Percentiles rank a stretch among this genome's conserved stretches.
These are phyloP conservation scores for Zychaea mexicana DNA, from an alignment of 371 early-diverging fungal species.

Conservation along the genomic window DNA sequence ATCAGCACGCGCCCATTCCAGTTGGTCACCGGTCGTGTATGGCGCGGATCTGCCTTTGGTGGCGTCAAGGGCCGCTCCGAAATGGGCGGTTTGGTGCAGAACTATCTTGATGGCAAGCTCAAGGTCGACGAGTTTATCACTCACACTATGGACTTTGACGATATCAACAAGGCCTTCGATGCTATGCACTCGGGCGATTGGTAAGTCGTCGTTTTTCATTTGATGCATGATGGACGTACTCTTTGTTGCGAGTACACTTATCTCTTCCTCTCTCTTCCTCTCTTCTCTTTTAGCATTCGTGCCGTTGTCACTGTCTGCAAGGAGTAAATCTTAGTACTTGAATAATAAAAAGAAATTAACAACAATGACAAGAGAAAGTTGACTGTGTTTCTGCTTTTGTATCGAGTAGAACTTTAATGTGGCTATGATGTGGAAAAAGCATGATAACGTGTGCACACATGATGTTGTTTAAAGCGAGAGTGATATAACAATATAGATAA, in stretches of 20 bases:
- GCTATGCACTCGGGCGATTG: slow-evolving; percentile 82
- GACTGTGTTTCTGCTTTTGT: no score
- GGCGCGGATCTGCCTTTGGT: slow-evolving; percentile 97
- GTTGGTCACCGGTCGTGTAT: slow-evolving; percentile 91
- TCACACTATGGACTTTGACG: slow-evolving; percentile 74
- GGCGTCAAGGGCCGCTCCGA: slow-evolving; percentile 95
- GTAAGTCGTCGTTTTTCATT: no score
- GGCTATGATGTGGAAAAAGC: no score
- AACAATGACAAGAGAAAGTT: no score
- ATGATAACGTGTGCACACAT: not conserved
- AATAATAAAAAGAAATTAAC: not conserved
- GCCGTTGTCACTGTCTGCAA: slow-evolving; percentile 51
- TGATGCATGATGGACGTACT: no score
- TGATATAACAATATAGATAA: no score
- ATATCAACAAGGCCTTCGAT: slow-evolving; percentile 93
- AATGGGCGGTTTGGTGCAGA: slow-evolving; percentile 85
- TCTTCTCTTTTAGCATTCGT: slow-evolving; percentile 56
- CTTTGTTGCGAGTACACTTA: no score
- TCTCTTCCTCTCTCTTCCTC: slow-evolving; percentile 2
- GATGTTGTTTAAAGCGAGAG: no score
- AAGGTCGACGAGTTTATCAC: slow-evolving; percentile 94
- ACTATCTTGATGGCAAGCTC: slow-evolving; percentile 80
- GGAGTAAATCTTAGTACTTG: not conserved
- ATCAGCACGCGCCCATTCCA: slow-evolving; percentile 94
- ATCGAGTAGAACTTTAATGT: no score